These are phyloP conservation scores for Penicillium atrosanguineum DNA, from an alignment of 495 filamentous ascomycete species.

Conservation along the genomic window DNA sequence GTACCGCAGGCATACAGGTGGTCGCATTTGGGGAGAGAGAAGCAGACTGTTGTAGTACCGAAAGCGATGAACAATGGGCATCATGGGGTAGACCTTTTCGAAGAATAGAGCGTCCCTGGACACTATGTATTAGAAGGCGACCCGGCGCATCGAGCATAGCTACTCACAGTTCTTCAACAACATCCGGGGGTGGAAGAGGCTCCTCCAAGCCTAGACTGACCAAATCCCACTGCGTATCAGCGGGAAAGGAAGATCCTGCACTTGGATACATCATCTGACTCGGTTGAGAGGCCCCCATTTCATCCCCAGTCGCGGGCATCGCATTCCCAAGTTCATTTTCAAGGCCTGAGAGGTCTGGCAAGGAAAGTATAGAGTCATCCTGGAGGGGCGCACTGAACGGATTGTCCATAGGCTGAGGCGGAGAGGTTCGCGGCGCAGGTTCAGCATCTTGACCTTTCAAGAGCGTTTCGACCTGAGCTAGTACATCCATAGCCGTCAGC, in stretches of 20 bases:
- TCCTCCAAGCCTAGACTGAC: conserved; percentile 91
- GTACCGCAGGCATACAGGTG: conserved; percentile 86
- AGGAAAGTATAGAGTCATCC: conserved; percentile 22
- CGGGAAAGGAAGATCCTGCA: conserved; percentile 31
- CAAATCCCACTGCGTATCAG: conserved; percentile 77
- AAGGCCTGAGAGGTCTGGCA: conserved; percentile 28
- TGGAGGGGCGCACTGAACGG: conserved; percentile 21
- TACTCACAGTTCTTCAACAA: conserved; percentile 84
- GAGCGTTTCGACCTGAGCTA: conserved; percentile 93
- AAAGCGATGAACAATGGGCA: conserved; percentile 85
- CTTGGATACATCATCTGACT: conserved; percentile 18
- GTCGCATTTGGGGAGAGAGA: conserved; percentile 78
- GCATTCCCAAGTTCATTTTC: conserved; percentile 20
- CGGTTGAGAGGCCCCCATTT: conserved; percentile 26
- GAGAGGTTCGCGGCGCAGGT: conserved; percentile 14
- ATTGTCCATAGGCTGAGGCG: conserved; percentile 22
- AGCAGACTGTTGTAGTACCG: conserved; percentile 83
- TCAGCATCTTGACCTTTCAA: conserved; percentile 62
- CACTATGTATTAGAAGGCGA: conserved; percentile 11
- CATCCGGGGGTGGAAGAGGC: conserved; percentile 80
- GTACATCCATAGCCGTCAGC: conserved; percentile 18
- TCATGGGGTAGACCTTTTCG: conserved; percentile 78
- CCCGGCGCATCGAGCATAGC: neutral
- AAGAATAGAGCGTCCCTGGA: conserved; percentile 81
- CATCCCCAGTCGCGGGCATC: conserved; percentile 21